A percentile compares a stretch with the other conserved stretches of the same genome.
Conservation (phyloP, 768 basidiomycete genomes). For the Pisolithus tinctorius region DNA sequence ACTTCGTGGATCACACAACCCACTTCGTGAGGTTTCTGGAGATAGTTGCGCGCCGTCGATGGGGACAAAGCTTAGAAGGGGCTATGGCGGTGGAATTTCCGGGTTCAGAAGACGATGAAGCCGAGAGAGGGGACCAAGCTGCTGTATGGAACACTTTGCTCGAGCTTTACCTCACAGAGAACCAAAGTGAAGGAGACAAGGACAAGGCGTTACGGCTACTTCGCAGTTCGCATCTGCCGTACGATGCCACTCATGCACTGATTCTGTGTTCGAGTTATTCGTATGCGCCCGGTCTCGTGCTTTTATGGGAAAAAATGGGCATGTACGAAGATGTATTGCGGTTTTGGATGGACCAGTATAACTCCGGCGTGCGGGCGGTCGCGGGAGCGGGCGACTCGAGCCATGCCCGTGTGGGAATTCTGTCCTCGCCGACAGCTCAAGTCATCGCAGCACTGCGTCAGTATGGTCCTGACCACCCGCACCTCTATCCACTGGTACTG, state of each 20-base stretch:
- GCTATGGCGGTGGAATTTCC: constrained; percentile 9
- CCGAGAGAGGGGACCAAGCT: constrained; percentile 62
- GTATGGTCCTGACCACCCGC: constrained; percentile 67
- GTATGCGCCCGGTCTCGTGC: constrained; percentile 80
- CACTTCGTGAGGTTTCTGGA: constrained; percentile 88
- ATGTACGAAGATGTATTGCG: constrained; percentile 95
- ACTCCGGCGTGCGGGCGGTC: constrained; percentile 5
- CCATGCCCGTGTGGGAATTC: constrained; percentile 14
- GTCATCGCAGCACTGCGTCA: constrained; percentile 67
- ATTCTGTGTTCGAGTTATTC: constrained; percentile 83
- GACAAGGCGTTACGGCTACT: constrained; percentile 74
- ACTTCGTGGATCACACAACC: constrained; percentile 84
- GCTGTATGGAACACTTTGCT: constrained; percentile 95
- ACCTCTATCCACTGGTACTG: constrained; percentile 83
- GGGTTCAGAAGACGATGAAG: constrained; percentile 35
- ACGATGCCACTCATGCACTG: constrained; percentile 89
- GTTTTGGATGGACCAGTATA: constrained; percentile 81
- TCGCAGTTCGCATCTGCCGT: constrained; percentile 53
- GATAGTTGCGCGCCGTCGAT: constrained; percentile 70
- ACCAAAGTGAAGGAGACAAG: constrained; percentile 11
- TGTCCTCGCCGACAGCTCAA: constrained; percentile 26
- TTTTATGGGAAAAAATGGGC: constrained; percentile 88
- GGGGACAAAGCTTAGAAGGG: constrained; percentile 65
- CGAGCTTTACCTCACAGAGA: constrained; percentile 76
- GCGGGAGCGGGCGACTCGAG: constrained; percentile 14